Evolutionary conservation across 2,329 filamentous ascomycete genomes (phyloP).

Genomic region (Ceratocystis huliohia): DNA sequence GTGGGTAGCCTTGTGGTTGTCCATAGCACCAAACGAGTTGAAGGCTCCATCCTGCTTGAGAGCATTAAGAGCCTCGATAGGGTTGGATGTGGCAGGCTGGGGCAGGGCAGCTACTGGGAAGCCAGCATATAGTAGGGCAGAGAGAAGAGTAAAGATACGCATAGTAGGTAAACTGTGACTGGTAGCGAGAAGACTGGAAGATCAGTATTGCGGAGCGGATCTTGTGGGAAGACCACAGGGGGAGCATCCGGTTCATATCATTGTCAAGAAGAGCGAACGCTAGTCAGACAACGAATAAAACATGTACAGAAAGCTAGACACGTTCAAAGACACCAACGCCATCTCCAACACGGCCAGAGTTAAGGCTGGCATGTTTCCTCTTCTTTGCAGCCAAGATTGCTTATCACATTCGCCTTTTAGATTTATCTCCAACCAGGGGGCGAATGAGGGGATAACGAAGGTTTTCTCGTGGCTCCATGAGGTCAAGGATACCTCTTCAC

Average conservation of each 20-base stretch:
- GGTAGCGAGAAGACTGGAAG: neutral
- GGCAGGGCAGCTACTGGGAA: slow-evolving; percentile 8
- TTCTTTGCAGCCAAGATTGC: too few species aligned
- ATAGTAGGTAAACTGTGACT: neutral
- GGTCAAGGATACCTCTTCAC: too few species aligned
- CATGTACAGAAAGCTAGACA: neutral
- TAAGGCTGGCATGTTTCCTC: too few species aligned
- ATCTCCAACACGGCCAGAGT: neutral
- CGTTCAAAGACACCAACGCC: neutral
- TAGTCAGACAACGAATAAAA: neutral
- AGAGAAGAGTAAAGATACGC: neutral
- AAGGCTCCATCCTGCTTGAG: neutral
- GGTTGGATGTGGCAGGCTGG: slow-evolving; percentile 1
- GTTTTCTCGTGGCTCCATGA: too few species aligned
- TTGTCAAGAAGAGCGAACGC: neutral
- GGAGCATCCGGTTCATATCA: neutral
- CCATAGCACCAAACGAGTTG: neutral
- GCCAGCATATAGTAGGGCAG: neutral
- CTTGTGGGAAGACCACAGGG: neutral
- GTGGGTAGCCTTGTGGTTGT: slow-evolving; percentile 7
- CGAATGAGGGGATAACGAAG: too few species aligned
- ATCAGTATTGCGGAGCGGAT: neutral
- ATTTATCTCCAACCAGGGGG: too few species aligned
- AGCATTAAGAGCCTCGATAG: slow-evolving; percentile 8
- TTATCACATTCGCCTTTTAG: too few species aligned